A percentile compares a stretch with the other conserved stretches of the same genome.
Evolutionary conservation across 768 basidiomycete species (phyloP).

Genomic region (Phaeotremella fagi): DNA sequence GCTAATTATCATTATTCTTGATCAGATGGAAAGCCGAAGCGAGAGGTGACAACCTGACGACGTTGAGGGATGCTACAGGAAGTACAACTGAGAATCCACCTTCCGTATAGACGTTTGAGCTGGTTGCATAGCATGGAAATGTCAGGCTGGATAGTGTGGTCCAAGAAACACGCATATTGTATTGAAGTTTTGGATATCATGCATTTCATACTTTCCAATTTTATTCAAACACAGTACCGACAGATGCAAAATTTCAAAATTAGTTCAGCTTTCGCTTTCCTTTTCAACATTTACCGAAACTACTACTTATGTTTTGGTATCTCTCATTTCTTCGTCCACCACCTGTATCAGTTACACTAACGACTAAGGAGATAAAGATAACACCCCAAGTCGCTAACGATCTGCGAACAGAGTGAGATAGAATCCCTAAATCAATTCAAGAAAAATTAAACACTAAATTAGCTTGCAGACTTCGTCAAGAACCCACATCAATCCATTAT

Average conservation of each 20-base stretch:
- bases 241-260: not conserved
- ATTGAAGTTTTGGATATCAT: not conserved
- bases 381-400: conserved; percentile 88
- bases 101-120: not conserved
- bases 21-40: conserved; percentile 38
- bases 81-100: not conserved
- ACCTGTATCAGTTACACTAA: conserved; percentile 53
- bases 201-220: not conserved
- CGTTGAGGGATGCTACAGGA: not conserved
- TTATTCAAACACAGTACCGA: not conserved
- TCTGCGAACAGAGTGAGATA: conserved; percentile 66
- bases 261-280: not conserved
- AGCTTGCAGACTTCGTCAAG: conserved; percentile 50
- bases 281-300: not conserved
- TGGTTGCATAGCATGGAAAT: too few relatives aligned
- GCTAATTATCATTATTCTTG: conserved; percentile 7
- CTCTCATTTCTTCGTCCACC: conserved; percentile 85
- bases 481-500: conserved; percentile 64
- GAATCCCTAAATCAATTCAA: not conserved
- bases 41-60: conserved; percentile 10
- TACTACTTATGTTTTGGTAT: conserved; percentile 73
- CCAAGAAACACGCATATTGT: too few relatives aligned
- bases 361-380: conserved; percentile 49
- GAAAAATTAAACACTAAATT: not conserved
- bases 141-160: too few relatives aligned